These are phyloP conservation scores for Pecoramyces ruminantium DNA, from an alignment of 192 early-diverging fungal genomes.

Conservation along the genomic window DNA sequence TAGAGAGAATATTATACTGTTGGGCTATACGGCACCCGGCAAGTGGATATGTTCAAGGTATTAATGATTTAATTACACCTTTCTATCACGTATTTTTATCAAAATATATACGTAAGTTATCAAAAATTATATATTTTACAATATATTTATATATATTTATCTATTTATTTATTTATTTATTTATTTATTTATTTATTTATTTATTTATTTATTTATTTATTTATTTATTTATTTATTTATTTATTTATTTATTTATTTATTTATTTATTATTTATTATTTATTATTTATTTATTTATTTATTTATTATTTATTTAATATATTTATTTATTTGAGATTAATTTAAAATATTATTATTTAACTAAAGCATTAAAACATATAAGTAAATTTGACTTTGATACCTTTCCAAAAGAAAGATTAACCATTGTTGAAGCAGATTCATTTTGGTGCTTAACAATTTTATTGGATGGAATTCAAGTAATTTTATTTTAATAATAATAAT, in stretches of 20 bases:
- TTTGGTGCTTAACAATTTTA: slow-evolving; percentile 92
- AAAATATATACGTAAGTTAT: slow-evolving; percentile 36
- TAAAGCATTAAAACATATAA: not conserved
- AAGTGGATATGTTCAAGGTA: slow-evolving; percentile 95
- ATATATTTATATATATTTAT: too few species aligned
- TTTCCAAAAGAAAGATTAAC: slow-evolving; percentile 31
- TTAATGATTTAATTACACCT: slow-evolving; percentile 93
- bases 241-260: too few species aligned
- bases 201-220: too few species aligned
- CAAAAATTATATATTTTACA: too few species aligned
- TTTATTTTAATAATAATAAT: slow-evolving; percentile 2
- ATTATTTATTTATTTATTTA: too few species aligned
- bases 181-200: too few species aligned
- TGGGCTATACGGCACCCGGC: slow-evolving; percentile 97
- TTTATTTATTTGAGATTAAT: too few species aligned
- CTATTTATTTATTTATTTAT: too few species aligned
- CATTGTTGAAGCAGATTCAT: slow-evolving; percentile 83
- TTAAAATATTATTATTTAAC: too few species aligned
- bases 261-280: too few species aligned
- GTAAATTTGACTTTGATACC: not conserved
- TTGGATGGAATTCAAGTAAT: slow-evolving; percentile 95
- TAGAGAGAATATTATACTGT: slow-evolving; percentile 84
- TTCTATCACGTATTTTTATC: slow-evolving; percentile 86
- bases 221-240: too few species aligned
- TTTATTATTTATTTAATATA: too few species aligned